Conservation (phyloP, 306 rosid genomes). For the Cicer yamashitae region DNA sequence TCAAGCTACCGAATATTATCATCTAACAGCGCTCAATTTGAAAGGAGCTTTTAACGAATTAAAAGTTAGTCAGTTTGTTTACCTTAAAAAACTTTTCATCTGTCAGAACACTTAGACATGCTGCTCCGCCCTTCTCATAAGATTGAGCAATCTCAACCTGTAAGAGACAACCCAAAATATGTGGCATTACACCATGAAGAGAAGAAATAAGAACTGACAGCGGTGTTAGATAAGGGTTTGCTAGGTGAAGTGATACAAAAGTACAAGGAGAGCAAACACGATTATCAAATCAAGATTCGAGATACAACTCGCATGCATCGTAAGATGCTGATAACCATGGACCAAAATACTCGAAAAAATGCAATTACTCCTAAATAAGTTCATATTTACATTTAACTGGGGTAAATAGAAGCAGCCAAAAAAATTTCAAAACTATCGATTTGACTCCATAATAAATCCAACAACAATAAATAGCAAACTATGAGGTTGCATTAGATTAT, state of each 20-base stretch:
- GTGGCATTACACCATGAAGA: conserved; percentile 28
- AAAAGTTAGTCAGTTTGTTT: conserved; percentile 19
- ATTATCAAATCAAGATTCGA: too few relatives aligned
- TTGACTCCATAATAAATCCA: neutral
- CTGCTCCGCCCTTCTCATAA: conserved; percentile 97
- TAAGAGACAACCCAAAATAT: conserved; percentile 27
- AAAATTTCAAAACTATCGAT: neutral
- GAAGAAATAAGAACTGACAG: conserved; percentile 32
- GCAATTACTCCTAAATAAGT: conserved; percentile 2
- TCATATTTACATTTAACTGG: conserved; percentile 16
- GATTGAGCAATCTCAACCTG: conserved; percentile 92
- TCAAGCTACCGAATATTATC: neutral
- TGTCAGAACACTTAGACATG: conserved; percentile 95
- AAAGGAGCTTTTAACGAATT: too few relatives aligned
- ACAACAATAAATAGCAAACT: neutral
- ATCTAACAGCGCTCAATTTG: too few relatives aligned
- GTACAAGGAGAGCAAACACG: neutral
- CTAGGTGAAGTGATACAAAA: conserved; percentile 3
- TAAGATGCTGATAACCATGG: neutral
- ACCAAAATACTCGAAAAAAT: conserved; percentile 33
- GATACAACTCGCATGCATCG: too few relatives aligned
- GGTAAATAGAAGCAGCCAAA: conserved; percentile 3
- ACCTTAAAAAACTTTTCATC: conserved; percentile 93
- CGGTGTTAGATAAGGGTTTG: neutral
- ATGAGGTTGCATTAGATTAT: conserved; percentile 4